Evolutionary conservation across 345 rosid genomes (phyloP), one percentile per base, ranked within the genome.

Genomic region (Toxicodendron radicans): DNA sequence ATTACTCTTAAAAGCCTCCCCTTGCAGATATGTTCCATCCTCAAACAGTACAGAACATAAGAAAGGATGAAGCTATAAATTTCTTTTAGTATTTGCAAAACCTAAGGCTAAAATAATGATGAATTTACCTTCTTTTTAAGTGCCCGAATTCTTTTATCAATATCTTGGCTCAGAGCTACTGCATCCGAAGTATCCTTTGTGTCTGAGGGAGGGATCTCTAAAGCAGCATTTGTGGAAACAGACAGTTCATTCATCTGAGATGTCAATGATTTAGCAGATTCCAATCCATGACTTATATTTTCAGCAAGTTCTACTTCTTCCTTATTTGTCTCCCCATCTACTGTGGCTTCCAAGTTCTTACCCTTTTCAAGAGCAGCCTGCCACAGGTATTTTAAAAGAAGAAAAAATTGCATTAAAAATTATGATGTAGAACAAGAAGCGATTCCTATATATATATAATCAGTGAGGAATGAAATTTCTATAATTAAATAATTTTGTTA

Each of bases 121-220:
- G 61, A 78, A 63, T 23, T 51, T 89, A 95, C 99, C 91, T 95
- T 95, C 88, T 95, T 91, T 82, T 85, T 95, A 41, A 95, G 88
- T 32, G 97, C 91, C 51, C 98, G 86, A 18, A 95, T 90, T 84
- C 78, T 90, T 85, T 91, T 95, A 77, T 93, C 97, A 12, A 77
- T 71, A 73, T 91, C 93, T 80, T 87, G 93, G 76, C 71, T 74
- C 20, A 89, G 48, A 79, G 79, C 75, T 71, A 70, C 85, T 14
- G 66, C 57, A 81, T 77, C 79, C 13, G 79, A 72, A 27, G 82
- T 68, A 73, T 87, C 89, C 23, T 65, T 78, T 24, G 82, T 60
- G 66, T 77, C 82, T 5, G 83, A 80, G 13, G 87, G 80, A 78
- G 79, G 80, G 57, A 66, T 49, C 7, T 38, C 71, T 53, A 58